Evolutionary conservation across 495 filamentous ascomycete genomes (phyloP).

Genomic region (Tuber borchii): DNA sequence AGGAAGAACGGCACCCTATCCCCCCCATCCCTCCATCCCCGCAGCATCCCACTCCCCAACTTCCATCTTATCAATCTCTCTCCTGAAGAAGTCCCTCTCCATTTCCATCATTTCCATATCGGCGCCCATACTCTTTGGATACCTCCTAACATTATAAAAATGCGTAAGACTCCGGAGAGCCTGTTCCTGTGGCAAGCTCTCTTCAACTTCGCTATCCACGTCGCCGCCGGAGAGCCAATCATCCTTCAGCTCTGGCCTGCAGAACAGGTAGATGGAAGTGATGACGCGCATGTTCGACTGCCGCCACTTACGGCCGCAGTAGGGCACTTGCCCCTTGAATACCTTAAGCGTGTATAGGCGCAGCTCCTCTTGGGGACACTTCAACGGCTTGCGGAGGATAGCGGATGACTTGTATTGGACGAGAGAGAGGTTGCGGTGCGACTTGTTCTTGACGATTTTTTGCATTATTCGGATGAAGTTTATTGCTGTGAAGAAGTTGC

Average conservation of each 20-base stretch:
- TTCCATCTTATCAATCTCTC: slow-evolving; percentile 81
- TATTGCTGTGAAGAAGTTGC: slow-evolving; percentile 89
- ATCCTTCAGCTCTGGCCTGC: slow-evolving; percentile 82
- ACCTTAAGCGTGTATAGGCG: slow-evolving; percentile 93
- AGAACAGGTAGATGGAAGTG: slow-evolving; percentile 90
- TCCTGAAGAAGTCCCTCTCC: slow-evolving; percentile 81
- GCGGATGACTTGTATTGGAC: slow-evolving; percentile 90
- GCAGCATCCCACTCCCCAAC: slow-evolving; percentile 45
- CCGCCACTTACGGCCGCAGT: slow-evolving; percentile 95
- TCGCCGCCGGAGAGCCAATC: slow-evolving; percentile 91
- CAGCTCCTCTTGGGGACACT: slow-evolving; percentile 78
- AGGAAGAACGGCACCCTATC: slow-evolving; percentile 1
- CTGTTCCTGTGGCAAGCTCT: slow-evolving; percentile 83
- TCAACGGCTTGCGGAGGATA: slow-evolving; percentile 80
- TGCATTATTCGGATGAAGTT: slow-evolving; percentile 93
- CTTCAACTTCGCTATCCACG: slow-evolving; percentile 86
- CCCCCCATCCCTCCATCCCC: slow-evolving; percentile 43
- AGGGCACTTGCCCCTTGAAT: slow-evolving; percentile 96
- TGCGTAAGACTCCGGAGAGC: slow-evolving; percentile 77
- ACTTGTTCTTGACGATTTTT: slow-evolving; percentile 90
- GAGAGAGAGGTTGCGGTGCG: slow-evolving; percentile 84
- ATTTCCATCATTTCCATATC: slow-evolving; percentile 61
- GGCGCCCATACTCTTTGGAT: slow-evolving; percentile 72
- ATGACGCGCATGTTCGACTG: slow-evolving; percentile 98
- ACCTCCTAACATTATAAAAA: slow-evolving; percentile 82